phyloP scores from a whole-genome alignment of 805 yeast species.

The Zygosaccharomyces bailii region DNA sequence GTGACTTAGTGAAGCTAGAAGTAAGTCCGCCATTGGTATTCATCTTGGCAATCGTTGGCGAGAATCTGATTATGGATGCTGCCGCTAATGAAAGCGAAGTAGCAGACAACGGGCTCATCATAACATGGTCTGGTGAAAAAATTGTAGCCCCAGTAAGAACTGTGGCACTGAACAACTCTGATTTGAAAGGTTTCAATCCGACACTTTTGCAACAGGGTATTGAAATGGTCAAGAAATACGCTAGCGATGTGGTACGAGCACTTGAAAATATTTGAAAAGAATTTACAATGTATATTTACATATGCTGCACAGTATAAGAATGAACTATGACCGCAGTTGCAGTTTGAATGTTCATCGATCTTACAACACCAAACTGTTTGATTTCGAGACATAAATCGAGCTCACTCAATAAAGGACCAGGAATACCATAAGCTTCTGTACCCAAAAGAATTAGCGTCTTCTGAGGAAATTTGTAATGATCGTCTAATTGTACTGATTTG shows the following conservation, averaged over 20 bases:
- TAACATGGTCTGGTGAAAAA: conserved; percentile 66
- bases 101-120: conserved; percentile 73
- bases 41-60: conserved; percentile 71
- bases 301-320: conserved; percentile 60
- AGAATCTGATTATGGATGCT: conserved; percentile 72
- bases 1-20: conserved; percentile 61
- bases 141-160: conserved; percentile 72
- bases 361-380: conserved; percentile 84
- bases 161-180: conserved; percentile 51
- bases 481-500: conserved; percentile 67
- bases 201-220: conserved; percentile 49
- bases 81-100: conserved; percentile 85
- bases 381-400: conserved; percentile 86
- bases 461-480: conserved; percentile 65
- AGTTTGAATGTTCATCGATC: conserved; percentile 96
- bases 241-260: conserved; percentile 58
- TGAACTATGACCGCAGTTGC: conserved; percentile 94
- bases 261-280: conserved; percentile 40
- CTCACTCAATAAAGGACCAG: conserved; percentile 77
- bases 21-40: conserved; percentile 65
- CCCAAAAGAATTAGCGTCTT: conserved; percentile 80
- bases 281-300: conserved; percentile 19
- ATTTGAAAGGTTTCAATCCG: conserved; percentile 54
- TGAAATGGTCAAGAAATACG: conserved; percentile 56
- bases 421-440: conserved; percentile 86